Evolutionary conservation across 306 rosid genomes (phyloP).

Genomic region (Quercus robur): DNA sequence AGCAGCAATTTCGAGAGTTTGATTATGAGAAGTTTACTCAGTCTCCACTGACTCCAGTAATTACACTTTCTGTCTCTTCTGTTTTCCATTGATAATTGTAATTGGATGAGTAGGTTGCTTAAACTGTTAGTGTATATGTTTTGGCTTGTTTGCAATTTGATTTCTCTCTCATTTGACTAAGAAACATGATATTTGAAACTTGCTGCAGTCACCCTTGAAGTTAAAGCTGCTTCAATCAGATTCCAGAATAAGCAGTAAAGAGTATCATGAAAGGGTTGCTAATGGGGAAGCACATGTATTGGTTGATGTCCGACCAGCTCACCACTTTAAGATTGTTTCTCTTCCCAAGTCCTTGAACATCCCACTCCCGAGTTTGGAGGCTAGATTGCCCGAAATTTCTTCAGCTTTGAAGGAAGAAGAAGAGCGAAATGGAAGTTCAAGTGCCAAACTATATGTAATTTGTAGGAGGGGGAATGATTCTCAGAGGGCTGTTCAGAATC

Average conservation of each 20-base stretch:
- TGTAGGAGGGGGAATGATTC: conserved; percentile 98
- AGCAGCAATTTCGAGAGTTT: conserved; percentile 62
- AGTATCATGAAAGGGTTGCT: conserved; percentile 47
- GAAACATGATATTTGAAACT: background rate
- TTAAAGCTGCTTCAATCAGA: conserved; percentile 59
- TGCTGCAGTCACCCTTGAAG: conserved; percentile 70
- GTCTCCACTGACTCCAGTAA: conserved; percentile 72
- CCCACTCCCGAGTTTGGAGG: conserved; percentile 68
- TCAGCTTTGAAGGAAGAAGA: conserved; percentile 33
- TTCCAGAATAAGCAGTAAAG: conserved; percentile 72
- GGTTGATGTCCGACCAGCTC: conserved; percentile 81
- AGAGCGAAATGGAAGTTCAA: background rate
- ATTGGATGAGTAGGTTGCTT: background rate
- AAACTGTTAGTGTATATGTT: too few species aligned
- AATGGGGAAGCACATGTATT: conserved; percentile 62
- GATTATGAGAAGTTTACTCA: conserved; percentile 89
- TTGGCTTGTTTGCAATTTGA: background rate
- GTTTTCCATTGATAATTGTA: background rate
- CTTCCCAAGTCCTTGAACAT: conserved; percentile 82
- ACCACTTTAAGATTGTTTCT: conserved; percentile 84
- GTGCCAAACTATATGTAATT: conserved; percentile 51
- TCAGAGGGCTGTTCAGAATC: conserved; percentile 80
- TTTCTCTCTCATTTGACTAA: conserved; percentile 13
- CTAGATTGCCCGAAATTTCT: conserved; percentile 50
- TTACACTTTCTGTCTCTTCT: background rate